phyloP scores from a whole-genome alignment of 177 flowering plant genomes.

The Telopea speciosissima region DNA sequence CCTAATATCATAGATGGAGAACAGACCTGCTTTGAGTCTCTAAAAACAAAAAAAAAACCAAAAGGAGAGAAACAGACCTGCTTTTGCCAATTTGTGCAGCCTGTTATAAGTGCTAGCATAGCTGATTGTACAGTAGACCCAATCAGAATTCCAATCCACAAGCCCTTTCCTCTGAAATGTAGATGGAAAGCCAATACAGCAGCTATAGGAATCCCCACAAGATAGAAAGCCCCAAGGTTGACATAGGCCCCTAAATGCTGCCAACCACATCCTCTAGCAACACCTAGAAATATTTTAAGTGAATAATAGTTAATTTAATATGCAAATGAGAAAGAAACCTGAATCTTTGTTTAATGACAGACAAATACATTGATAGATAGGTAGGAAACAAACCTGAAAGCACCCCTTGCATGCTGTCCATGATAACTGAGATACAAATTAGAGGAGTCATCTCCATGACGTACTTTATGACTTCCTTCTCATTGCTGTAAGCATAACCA shows the following conservation, averaged over 20 bases:
- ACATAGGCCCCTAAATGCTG: slow-evolving; percentile 77
- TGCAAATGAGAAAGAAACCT: no score
- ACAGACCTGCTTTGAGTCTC: no score
- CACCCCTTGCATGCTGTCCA: slow-evolving; percentile 59
- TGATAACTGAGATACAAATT: slow-evolving; percentile 39
- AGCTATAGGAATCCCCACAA: slow-evolving; percentile 64
- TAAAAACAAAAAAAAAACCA: no score
- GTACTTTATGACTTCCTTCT: slow-evolving; percentile 63
- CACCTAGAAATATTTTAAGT: slow-evolving; percentile 35
- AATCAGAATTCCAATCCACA: slow-evolving; percentile 66
- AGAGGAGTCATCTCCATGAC: slow-evolving; percentile 63
- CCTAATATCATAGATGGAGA: neutral
- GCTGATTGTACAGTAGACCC: slow-evolving; percentile 53
- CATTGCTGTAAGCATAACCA: slow-evolving; percentile 65
- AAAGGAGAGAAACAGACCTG: slow-evolving; percentile 29
- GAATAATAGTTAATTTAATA: neutral
- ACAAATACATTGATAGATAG: neutral
- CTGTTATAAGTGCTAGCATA: slow-evolving; percentile 39
- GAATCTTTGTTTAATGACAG: neutral
- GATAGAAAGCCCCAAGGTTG: slow-evolving; percentile 71
- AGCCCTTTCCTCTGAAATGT: slow-evolving; percentile 56
- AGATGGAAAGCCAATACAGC: slow-evolving; percentile 39
- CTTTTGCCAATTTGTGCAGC: slow-evolving; percentile 53
- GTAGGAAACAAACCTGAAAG: slow-evolving; percentile 50
- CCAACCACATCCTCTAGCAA: slow-evolving; percentile 92